These are phyloP conservation scores for Incumbomyces delicatus DNA, from an alignment of 2,329 filamentous ascomycete genomes.

Conservation along the genomic window DNA sequence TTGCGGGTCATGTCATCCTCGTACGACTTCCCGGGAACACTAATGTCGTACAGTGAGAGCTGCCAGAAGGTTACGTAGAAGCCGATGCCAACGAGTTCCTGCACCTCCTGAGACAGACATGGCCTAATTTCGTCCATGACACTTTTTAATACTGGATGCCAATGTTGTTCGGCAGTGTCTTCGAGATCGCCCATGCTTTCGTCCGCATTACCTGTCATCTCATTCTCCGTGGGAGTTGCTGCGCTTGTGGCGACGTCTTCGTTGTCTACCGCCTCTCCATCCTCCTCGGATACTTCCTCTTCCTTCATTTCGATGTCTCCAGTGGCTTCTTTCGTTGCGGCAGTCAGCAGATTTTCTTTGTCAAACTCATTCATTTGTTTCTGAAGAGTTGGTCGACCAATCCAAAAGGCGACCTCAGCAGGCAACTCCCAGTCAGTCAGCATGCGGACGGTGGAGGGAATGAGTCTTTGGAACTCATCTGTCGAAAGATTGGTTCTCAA, in stretches of 20 bases:
- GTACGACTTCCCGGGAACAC: slow-evolving; percentile 68
- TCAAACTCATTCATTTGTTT: slow-evolving; percentile 46
- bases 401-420: slow-evolving; percentile 72
- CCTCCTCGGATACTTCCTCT: slow-evolving; percentile 19
- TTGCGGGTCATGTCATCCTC: slow-evolving; percentile 62
- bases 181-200: slow-evolving; percentile 15
- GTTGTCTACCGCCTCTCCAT: slow-evolving; percentile 29
- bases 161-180: slow-evolving; percentile 33
- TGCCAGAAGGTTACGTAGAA: slow-evolving; percentile 94
- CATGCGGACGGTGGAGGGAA: slow-evolving; percentile 65
- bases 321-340: slow-evolving; percentile 21
- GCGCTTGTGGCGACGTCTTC: slow-evolving; percentile 21
- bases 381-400: slow-evolving; percentile 65
- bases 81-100: slow-evolving; percentile 61
- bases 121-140: slow-evolving; percentile 60
- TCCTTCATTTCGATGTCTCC: slow-evolving; percentile 24
- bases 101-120: slow-evolving; percentile 53
- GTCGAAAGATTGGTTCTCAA: slow-evolving; percentile 68
- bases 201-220: slow-evolving; percentile 29
- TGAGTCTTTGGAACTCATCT: slow-evolving; percentile 65
- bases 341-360: slow-evolving; percentile 22
- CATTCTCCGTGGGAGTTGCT: slow-evolving; percentile 17
- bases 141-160: slow-evolving; percentile 62
- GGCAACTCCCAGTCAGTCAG: slow-evolving; percentile 73
- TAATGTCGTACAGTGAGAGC: slow-evolving; percentile 70